A percentile compares a stretch with the other conserved stretches of the same genome.
These are phyloP conservation scores for Boletellus sp. DNA, from an alignment of 1,284 basidiomycete species.

Conservation along the genomic window DNA sequence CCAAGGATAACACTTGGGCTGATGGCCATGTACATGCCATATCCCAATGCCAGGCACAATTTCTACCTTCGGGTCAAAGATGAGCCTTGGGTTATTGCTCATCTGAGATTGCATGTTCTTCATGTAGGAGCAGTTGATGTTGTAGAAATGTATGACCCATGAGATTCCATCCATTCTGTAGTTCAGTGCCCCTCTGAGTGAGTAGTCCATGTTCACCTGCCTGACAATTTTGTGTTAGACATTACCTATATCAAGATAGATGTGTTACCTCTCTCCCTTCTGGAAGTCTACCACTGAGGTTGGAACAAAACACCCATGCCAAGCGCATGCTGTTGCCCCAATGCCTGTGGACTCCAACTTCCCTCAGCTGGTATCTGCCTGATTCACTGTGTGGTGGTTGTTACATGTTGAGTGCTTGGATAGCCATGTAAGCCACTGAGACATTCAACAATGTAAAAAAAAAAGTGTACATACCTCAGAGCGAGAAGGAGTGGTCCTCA, in stretches of 20 bases:
- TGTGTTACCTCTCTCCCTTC: neutral
- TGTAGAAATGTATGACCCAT: slow-evolving; percentile 2
- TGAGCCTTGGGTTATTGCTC: no score
- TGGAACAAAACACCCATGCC: slow-evolving; percentile 4
- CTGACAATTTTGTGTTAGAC: no score
- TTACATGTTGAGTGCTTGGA: neutral
- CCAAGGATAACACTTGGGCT: no score
- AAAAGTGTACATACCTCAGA: no score
- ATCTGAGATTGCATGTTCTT: neutral
- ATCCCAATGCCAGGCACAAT: no score
- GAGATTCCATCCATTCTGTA: neutral
- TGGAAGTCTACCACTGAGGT: neutral
- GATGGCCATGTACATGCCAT: no score
- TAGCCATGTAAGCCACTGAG: neutral
- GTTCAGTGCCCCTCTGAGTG: slow-evolving; percentile 6
- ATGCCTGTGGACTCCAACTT: slow-evolving; percentile 5
- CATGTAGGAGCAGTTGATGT: slow-evolving; percentile 14
- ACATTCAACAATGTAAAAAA: no score
- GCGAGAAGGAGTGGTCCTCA: neutral
- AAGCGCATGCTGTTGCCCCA: neutral
- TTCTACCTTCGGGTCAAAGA: no score
- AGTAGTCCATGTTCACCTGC: slow-evolving; percentile 27
- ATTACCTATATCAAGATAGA: slow-evolving; percentile 7
- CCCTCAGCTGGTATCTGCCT: neutral
- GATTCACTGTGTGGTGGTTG: slow-evolving; percentile 10